Conservation (phyloP, 2,329 filamentous ascomycete species). For the Diaporthe sp. region DNA sequence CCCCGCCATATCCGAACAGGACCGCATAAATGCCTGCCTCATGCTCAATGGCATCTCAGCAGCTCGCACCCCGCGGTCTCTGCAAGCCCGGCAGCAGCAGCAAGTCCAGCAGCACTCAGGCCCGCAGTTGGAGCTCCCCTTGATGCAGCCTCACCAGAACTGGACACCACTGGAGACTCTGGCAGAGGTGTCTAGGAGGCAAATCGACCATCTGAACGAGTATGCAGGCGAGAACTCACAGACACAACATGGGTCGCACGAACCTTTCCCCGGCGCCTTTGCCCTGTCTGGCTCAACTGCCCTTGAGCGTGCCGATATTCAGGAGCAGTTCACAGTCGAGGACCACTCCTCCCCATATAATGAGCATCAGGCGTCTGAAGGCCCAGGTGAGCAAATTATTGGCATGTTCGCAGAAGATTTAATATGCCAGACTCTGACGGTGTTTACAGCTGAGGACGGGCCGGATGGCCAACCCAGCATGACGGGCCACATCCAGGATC, state of each 20-base stretch:
- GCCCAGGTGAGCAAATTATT: constrained; percentile 47
- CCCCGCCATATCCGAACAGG: constrained; percentile 78
- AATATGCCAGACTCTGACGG: neutral
- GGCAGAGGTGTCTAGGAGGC: constrained; percentile 82
- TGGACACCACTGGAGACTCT: constrained; percentile 88
- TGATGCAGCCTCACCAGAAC: constrained; percentile 60
- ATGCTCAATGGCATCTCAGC: constrained; percentile 77
- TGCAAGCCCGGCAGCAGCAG: constrained; percentile 29
- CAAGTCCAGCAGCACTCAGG: constrained; percentile 37
- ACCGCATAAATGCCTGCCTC: constrained; percentile 79
- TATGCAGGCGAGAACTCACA: constrained; percentile 60
- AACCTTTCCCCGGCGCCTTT: constrained; percentile 21
- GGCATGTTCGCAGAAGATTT: neutral
- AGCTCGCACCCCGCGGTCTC: constrained; percentile 42
- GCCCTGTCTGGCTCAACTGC: constrained; percentile 12
- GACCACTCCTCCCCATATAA: constrained; percentile 65
- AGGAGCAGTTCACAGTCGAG: constrained; percentile 69
- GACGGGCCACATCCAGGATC: constrained; percentile 62
- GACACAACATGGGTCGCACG: constrained; percentile 52
- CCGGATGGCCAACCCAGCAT: constrained; percentile 50
- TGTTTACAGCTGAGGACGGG: constrained; percentile 28
- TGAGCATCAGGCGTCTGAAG: constrained; percentile 45
- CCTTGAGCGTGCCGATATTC: constrained; percentile 60
- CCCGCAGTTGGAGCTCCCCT: constrained; percentile 50
- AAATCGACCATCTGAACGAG: constrained; percentile 75